Percentiles rank a stretch among this genome's conserved stretches.
phyloP scores from a whole-genome alignment of 768 basidiomycete genomes.

The Pulveroboletus sp. region DNA sequence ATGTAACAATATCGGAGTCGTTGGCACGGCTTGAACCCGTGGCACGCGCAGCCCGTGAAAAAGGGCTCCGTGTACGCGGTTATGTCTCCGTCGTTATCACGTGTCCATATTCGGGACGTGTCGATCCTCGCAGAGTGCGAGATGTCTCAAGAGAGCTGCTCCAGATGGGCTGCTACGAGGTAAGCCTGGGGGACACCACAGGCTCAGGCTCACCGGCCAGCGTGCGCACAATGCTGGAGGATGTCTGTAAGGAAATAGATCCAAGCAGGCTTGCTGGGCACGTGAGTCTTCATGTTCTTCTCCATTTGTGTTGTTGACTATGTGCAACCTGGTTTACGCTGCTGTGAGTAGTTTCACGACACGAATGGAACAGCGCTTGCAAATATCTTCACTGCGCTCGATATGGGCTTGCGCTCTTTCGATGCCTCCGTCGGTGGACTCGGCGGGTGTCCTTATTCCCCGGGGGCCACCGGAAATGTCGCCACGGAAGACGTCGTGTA shows the following conservation, averaged over 20 bases:
- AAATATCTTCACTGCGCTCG: constrained; percentile 68
- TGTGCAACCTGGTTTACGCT: neutral
- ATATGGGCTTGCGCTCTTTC: constrained; percentile 73
- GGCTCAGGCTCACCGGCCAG: constrained; percentile 76
- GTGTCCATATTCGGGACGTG: constrained; percentile 83
- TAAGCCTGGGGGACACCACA: constrained; percentile 89
- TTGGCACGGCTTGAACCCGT: constrained; percentile 60
- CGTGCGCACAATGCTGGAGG: constrained; percentile 64
- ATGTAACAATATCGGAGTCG: constrained; percentile 67
- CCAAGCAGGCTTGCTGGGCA: constrained; percentile 66
- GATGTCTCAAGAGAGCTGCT: constrained; percentile 66
- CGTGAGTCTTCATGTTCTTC: constrained; percentile 36
- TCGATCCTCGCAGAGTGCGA: constrained; percentile 58
- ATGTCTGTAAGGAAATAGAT: constrained; percentile 56
- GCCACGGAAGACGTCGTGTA: constrained; percentile 92
- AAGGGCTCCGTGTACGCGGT: constrained; percentile 69
- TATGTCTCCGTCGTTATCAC: constrained; percentile 82
- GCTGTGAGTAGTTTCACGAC: constrained; percentile 67
- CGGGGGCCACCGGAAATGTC: constrained; percentile 93
- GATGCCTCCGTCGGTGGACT: constrained; percentile 85
- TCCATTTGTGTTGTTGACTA: neutral
- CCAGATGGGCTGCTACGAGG: constrained; percentile 93
- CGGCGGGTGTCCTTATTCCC: constrained; percentile 94
- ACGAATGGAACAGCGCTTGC: constrained; percentile 82
- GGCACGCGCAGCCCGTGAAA: constrained; percentile 51